A percentile compares a stretch with the other conserved stretches of the same genome.
Evolutionary conservation across 2,329 filamentous ascomycete species (phyloP).

Genomic region (Diaporthe australafricana): DNA sequence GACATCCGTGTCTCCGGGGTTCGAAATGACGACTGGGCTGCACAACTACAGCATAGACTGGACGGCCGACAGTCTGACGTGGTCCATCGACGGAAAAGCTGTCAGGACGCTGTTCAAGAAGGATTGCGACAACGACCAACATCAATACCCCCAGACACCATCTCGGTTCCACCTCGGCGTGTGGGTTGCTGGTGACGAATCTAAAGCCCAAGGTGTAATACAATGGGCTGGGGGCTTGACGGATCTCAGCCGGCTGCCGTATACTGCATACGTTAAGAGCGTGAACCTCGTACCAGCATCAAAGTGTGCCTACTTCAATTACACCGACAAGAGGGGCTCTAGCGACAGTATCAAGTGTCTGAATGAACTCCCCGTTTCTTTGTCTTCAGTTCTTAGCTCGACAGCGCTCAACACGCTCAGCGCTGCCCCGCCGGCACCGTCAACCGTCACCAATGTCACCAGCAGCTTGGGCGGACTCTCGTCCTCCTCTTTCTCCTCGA

Average conservation of each 20-base stretch:
- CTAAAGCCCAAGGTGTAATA: not conserved
- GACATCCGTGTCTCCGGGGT: not conserved
- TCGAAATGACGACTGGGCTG: constrained; percentile 3
- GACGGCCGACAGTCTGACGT: constrained; percentile 17
- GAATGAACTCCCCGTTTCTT: not conserved
- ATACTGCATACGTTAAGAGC: not conserved
- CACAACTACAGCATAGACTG: constrained; percentile 26
- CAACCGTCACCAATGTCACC: constrained; percentile 9
- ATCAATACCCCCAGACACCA: constrained; percentile 22
- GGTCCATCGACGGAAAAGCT: constrained; percentile 4
- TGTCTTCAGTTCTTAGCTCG: not conserved
- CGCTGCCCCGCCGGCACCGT: not conserved
- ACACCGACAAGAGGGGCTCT: constrained; percentile 18
- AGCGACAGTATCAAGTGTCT: constrained; percentile 18
- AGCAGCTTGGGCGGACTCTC: not conserved
- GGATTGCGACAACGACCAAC: constrained; percentile 7
- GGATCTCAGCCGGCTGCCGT: not conserved
- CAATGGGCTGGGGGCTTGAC: constrained; percentile 26
- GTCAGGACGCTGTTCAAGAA: constrained; percentile 7
- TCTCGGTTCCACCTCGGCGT: constrained; percentile 24
- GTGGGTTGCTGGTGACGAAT: constrained; percentile 19
- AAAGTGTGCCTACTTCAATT: constrained; percentile 26
- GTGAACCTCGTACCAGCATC: constrained; percentile 14
- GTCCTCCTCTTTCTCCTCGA: not conserved
- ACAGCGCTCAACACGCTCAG: not conserved